Evolutionary conservation across 176 grass and related monocot species (phyloP), one percentile per base, ranked within the genome.

Genomic region (Ensete ventricosum): DNA sequence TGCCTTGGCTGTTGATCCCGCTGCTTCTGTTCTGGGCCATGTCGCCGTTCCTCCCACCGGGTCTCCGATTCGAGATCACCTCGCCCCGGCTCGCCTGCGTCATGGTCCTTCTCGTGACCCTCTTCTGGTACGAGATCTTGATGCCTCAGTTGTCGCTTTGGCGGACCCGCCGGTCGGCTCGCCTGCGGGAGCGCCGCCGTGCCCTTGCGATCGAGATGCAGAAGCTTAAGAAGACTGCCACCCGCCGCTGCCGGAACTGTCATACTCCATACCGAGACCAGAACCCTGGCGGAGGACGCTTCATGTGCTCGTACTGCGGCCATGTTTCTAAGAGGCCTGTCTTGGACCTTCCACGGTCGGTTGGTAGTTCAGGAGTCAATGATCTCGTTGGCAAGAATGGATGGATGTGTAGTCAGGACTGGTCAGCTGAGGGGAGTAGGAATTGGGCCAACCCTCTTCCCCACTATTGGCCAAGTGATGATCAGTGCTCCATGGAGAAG

Each of bases 71-170:
- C 77, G 90, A 98, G 86, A 91, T 88, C 78, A 98, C 95, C 71
- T 98, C 95, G 2, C 88, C 95, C 10, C 88, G 90, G 73, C 86
- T 98, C 63, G 95, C 95, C 81, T 98, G 95, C 27, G 90, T 92
- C 51, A 78, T 86, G 64, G 95, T 98, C 53, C 95, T 98, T 59
- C 84, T 98, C 43, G 83, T 93, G 77, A 98, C 95, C 74, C 90
- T 98, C 67, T 90, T 98, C 75, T 98, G 95, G 95, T 98, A 98
- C 29, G 95, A 98, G 84, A 87, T 93, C 82, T 81, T 98, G 55
- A 84, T 98, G 70, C 90, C 95, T 0, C 83, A 81, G 70, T 78
- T 98, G 55, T 89, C 90, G 10, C 82, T 81, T 65, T 98, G 94
- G 94, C 90, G 94, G 9, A 71, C 77, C 14, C 86, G 90, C 27